These are phyloP conservation scores for Escovopsis sp. DNA, from an alignment of 2,329 filamentous ascomycete genomes.

Conservation along the genomic window DNA sequence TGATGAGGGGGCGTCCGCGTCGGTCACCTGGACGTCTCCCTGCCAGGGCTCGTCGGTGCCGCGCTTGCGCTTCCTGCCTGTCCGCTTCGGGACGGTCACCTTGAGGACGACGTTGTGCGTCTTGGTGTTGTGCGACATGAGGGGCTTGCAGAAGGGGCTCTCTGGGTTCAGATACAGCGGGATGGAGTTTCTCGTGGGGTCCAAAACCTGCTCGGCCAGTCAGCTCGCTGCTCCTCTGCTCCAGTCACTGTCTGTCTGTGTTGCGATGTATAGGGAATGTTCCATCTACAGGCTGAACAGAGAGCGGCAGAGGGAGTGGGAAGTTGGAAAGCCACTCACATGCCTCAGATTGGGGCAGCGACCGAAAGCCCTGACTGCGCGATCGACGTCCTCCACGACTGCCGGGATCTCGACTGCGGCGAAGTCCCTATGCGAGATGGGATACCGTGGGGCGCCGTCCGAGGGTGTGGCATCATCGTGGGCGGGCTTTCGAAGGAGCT, in stretches of 20 bases:
- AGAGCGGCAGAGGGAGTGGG: too few relatives aligned
- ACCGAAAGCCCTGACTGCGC: conserved; percentile 27
- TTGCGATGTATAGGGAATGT: too few relatives aligned
- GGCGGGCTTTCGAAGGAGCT: background rate
- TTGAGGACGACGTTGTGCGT: conserved; percentile 79
- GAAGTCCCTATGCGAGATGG: conserved; percentile 19
- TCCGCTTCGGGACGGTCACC: conserved; percentile 72
- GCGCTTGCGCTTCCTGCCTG: conserved; percentile 70
- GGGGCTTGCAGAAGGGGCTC: conserved; percentile 62
- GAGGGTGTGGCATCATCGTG: conserved; percentile 3
- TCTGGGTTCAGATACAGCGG: conserved; percentile 67
- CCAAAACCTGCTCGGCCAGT: conserved; percentile 23
- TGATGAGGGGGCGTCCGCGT: conserved; percentile 2
- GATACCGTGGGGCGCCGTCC: conserved; percentile 18
- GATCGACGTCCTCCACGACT: conserved; percentile 27
- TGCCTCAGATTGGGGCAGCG: conserved; percentile 22
- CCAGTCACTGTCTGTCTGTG: background rate
- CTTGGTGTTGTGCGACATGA: conserved; percentile 59
- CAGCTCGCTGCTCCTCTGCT: background rate
- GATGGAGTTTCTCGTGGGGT: conserved; percentile 33
- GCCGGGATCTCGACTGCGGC: conserved; percentile 29
- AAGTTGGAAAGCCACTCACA: conserved; percentile 19
- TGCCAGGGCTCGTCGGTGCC: conserved; percentile 55
- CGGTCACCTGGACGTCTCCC: conserved; percentile 17
- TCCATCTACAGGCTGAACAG: too few relatives aligned